phyloP scores from a whole-genome alignment of 78 protist genomes.

The slime mould (Dictyostelium discoideum) region DNA sequence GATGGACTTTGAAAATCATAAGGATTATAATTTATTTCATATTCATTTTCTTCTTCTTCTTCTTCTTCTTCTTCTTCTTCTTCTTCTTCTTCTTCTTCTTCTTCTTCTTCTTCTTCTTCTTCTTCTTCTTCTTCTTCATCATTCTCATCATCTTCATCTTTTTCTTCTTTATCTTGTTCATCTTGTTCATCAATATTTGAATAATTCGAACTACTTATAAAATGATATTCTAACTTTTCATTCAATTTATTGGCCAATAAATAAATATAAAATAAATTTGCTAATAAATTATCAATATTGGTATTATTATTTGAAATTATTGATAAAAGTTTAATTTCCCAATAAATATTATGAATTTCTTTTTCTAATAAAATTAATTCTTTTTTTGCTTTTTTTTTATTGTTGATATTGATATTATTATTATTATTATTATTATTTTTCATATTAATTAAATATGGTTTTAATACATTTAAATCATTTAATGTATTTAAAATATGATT shows the following conservation, averaged over 20 bases:
- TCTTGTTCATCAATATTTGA: too few species aligned
- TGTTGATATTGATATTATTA: not conserved
- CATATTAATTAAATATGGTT: not conserved
- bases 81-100: not conserved
- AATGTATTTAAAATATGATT: not conserved
- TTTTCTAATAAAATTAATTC: not conserved
- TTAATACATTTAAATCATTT: too few species aligned
- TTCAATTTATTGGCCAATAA: not conserved
- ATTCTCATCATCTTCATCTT: too few species aligned
- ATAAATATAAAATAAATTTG: not conserved
- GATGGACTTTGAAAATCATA: not conserved
- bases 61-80: not conserved
- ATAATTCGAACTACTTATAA: not conserved
- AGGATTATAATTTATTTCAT: not conserved
- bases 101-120: not conserved
- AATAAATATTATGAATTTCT: not conserved
- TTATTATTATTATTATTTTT: not conserved
- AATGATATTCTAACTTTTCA: not conserved
- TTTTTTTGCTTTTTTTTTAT: not conserved
- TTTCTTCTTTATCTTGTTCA: not conserved
- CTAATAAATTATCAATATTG: not conserved
- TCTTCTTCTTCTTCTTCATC: not conserved
- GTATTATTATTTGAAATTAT: not conserved
- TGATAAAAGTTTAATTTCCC: not conserved
- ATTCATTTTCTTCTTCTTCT: too few species aligned